Conservation (phyloP, 2,329 filamentous ascomycete species). For the Ophiognomonia clavigignenti-juglandacearum region DNA sequence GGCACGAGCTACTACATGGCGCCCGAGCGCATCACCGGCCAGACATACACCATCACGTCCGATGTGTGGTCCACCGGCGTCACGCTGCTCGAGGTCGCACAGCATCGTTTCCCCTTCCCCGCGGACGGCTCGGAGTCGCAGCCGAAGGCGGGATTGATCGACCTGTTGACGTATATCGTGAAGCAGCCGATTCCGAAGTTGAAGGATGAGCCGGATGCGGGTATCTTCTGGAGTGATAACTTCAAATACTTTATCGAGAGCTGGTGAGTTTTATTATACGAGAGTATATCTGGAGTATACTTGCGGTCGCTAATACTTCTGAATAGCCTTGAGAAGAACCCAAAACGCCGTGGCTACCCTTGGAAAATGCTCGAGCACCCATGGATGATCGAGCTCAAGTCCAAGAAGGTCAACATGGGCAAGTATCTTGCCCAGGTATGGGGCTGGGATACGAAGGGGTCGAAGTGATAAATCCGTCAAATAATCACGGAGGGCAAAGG, state of each 20-base stretch:
- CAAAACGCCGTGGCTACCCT: slow-evolving; percentile 78
- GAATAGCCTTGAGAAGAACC: slow-evolving; percentile 85
- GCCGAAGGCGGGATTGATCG: slow-evolving; percentile 85
- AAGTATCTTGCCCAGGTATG: slow-evolving; percentile 92
- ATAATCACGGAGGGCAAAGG: not conserved
- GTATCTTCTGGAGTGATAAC: slow-evolving; percentile 91
- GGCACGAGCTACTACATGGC: slow-evolving; percentile 99
- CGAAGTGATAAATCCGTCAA: slow-evolving; percentile 1
- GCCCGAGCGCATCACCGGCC: slow-evolving; percentile 92
- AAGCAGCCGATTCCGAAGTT: slow-evolving; percentile 90
- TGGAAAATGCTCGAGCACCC: slow-evolving; percentile 99
- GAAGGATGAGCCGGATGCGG: slow-evolving; percentile 87
- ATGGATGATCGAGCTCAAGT: slow-evolving; percentile 96
- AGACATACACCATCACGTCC: slow-evolving; percentile 97
- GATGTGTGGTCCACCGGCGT: slow-evolving; percentile 98
- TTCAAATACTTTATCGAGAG: slow-evolving; percentile 99
- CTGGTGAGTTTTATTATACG: slow-evolving; percentile 68
- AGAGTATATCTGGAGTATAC: not conserved
- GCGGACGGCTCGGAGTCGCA: slow-evolving; percentile 96
- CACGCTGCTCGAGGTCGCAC: slow-evolving; percentile 96
- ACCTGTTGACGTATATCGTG: slow-evolving; percentile 95
- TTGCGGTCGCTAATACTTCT: slow-evolving; percentile 11
- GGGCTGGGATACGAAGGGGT: slow-evolving; percentile 68
- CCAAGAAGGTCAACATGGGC: slow-evolving; percentile 95
- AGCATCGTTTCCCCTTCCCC: slow-evolving; percentile 97